phyloP scores from a whole-genome alignment of 495 filamentous ascomycete genomes.

The Cercophora samala region DNA sequence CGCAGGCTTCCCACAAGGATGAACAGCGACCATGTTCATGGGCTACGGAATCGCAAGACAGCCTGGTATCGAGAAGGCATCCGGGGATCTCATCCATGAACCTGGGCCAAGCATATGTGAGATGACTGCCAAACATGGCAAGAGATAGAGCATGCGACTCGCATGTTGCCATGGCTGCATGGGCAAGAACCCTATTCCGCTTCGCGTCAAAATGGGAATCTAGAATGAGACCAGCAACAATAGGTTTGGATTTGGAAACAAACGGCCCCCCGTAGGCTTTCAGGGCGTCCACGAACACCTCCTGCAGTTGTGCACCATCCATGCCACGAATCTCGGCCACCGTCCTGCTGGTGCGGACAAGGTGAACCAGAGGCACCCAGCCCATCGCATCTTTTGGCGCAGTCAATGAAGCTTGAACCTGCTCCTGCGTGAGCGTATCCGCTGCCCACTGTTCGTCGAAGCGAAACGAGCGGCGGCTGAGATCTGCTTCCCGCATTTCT shows the following conservation, averaged over 20 bases:
- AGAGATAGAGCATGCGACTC: constrained; percentile 41
- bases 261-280: constrained; percentile 38
- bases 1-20: constrained; percentile 40
- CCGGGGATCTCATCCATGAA: constrained; percentile 36
- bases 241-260: constrained; percentile 32
- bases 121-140: constrained; percentile 48
- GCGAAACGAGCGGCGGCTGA: constrained; percentile 50
- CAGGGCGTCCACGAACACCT: constrained; percentile 42
- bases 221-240: constrained; percentile 47
- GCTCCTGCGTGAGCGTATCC: constrained; percentile 37
- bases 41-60: constrained; percentile 34
- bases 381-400: constrained; percentile 19
- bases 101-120: constrained; percentile 47
- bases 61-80: constrained; percentile 34
- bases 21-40: constrained; percentile 43
- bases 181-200: constrained; percentile 37
- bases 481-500: constrained; percentile 44
- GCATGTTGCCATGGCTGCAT: constrained; percentile 45
- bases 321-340: constrained; percentile 38
- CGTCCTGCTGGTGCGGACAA: constrained; percentile 43
- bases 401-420: not conserved
- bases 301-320: constrained; percentile 38
- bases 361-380: constrained; percentile 46
- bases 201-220: constrained; percentile 40
- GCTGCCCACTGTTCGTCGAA: constrained; percentile 48